Evolutionary conservation across 2,329 filamentous ascomycete species (phyloP).

Genomic region (Alternaria conjuncta): DNA sequence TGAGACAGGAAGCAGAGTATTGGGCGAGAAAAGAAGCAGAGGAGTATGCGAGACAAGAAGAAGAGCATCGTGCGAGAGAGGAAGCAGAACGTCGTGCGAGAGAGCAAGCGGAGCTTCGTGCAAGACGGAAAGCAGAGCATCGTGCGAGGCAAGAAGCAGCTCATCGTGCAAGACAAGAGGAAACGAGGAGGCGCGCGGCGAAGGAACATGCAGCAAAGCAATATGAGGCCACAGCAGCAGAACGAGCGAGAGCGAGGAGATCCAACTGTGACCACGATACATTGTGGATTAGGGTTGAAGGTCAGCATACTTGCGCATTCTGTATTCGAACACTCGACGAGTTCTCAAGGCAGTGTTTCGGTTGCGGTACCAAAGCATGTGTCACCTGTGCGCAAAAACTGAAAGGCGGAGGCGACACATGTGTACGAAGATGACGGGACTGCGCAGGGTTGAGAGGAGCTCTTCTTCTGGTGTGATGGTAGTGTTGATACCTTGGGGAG

Average conservation of each 20-base stretch:
- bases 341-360: slow-evolving; percentile 1
- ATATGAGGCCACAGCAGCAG: neutral
- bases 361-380: neutral
- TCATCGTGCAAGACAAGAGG: neutral
- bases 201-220: neutral
- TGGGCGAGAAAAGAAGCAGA: neutral
- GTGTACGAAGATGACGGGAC: neutral
- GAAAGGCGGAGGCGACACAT: neutral
- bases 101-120: neutral
- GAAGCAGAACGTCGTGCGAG: neutral
- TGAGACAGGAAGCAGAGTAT: neutral
- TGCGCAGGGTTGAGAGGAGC: neutral
- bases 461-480: neutral
- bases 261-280: neutral
- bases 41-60: neutral
- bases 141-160: neutral
- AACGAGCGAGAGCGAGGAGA: neutral
- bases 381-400: neutral
- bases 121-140: neutral
- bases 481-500: neutral
- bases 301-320: neutral
- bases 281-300: slow-evolving; percentile 3
- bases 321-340: neutral
- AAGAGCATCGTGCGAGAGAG: neutral
- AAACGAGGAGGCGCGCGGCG: neutral